Base-by-base conservation (phyloP, 129 eudicot species). In the Oenanthe sinensis region DNA sequence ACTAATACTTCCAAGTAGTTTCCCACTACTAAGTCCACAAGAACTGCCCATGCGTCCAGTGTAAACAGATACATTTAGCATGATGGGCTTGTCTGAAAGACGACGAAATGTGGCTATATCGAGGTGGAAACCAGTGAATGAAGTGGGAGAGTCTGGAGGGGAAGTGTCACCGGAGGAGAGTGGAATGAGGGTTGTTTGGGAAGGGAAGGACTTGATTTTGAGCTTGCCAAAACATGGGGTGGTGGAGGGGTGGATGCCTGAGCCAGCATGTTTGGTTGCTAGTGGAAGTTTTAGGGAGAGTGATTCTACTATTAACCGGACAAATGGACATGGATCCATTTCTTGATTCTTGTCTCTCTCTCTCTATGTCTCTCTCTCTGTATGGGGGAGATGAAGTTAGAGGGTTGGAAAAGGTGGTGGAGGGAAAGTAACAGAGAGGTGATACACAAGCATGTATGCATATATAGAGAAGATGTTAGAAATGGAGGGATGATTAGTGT, bases 301-400 rank as follows among this genome's bases (percentile, higher is more conserved):
- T n/a, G 93, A 90, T 79, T 91, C 97, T 6, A 95, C 54, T 28
- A 85, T 88, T 44, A 95, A 58, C 2, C 98, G 96, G 33, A 92
- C 96, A 33, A 91, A 95, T 44, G 98, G 98, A 72, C 98, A 95
- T 54, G 98, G 98, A 91, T 95, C 98, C 98, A 95, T 95, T 75
- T 65, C 4, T 37, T 71, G n/a, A n/a, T n/a, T n/a, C n/a, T n/a
- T n/a, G n/a, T n/a, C n/a, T n/a, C n/a, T n/a, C n/a, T n/a, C n/a
- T n/a, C n/a, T n/a, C n/a, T n/a, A n/a, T n/a, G n/a, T n/a, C n/a
- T n/a, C n/a, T n/a, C n/a, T n/a, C n/a, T n/a, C n/a, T n/a, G n/a
- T n/a, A n/a, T n/a, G n/a, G n/a, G n/a, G n/a, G n/a, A n/a, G n/a
- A n/a, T n/a, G n/a, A n/a, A n/a, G n/a, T n/a, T n/a, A n/a, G n/a